Conservation (phyloP, 1,284 basidiomycete genomes). For the Boletus smithii region DNA sequence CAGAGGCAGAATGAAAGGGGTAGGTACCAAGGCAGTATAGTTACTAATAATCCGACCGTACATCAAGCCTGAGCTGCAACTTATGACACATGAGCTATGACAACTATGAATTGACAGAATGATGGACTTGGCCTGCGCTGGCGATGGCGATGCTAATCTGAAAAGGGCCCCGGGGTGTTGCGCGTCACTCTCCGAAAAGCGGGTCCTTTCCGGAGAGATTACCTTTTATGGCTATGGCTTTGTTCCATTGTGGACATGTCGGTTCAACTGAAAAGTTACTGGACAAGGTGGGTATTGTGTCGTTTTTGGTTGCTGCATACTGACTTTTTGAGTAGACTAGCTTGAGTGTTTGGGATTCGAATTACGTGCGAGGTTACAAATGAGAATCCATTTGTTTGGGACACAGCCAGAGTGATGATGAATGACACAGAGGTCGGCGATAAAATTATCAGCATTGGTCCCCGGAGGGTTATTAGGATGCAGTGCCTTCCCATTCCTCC, state of each 20-base stretch:
- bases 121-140: not conserved
- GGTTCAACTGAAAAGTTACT: no score
- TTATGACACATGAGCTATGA: not conserved
- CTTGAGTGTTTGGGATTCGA: no score
- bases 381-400: no score
- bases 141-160: not conserved
- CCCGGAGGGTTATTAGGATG: slow-evolving; percentile 23
- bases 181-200: not conserved
- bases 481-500: slow-evolving; percentile 14
- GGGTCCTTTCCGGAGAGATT: not conserved
- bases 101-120: not conserved
- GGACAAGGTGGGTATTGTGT: no score
- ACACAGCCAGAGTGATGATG: slow-evolving; percentile 12
- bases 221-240: slow-evolving; percentile 13
- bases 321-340: no score
- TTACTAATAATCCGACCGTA: no score
- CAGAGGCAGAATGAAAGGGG: no score
- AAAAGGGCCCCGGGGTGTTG: no score
- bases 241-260: slow-evolving; percentile 10
- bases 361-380: no score
- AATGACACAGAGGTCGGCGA: slow-evolving; percentile 19
- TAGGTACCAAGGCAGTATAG: no score
- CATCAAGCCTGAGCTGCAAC: no score
- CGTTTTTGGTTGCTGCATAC: no score
- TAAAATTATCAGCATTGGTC: slow-evolving; percentile 12